Percentiles rank a stretch among this genome's conserved stretches.
phyloP scores from a whole-genome alignment of 495 filamentous ascomycete genomes.

The Hyaloscypha finlandica region DNA sequence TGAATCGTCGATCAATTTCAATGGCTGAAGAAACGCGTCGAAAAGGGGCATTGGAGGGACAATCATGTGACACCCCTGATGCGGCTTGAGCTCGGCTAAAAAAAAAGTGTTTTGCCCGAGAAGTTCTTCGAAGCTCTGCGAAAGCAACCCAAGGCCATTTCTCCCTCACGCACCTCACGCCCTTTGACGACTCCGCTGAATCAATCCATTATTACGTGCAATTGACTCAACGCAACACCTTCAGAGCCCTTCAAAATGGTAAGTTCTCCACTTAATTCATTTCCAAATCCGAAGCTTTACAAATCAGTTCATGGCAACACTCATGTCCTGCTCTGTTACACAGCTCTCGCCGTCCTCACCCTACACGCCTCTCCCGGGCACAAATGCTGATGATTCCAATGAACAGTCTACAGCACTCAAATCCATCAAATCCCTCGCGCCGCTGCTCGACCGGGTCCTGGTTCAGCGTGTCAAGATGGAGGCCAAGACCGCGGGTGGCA shows the following conservation, averaged over 20 bases:
- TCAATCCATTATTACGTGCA: conserved; percentile 1
- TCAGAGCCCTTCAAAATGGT: neutral
- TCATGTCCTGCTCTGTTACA: neutral
- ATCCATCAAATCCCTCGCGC: conserved; percentile 92
- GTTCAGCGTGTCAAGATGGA: conserved; percentile 98
- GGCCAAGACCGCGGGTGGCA: conserved; percentile 89
- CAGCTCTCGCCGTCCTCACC: neutral
- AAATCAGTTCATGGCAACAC: neutral
- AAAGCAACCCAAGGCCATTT: conserved; percentile 21
- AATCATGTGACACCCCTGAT: conserved; percentile 23
- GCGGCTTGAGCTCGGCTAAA: conserved; percentile 26
- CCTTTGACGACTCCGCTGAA: conserved; percentile 6
- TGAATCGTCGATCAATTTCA: neutral
- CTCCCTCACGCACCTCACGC: conserved; percentile 27
- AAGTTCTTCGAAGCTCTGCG: conserved; percentile 41
- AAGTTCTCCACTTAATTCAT: neutral
- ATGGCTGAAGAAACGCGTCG: neutral
- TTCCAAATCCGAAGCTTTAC: neutral
- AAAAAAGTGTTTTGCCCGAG: conserved; percentile 37
- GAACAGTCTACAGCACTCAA: conserved; percentile 68
- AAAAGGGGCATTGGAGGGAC: neutral
- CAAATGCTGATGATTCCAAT: neutral
- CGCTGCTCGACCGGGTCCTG: conserved; percentile 96
- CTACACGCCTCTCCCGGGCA: neutral
- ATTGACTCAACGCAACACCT: neutral